Evolutionary conservation across 352 stramenopile genomes (phyloP).

Genomic region (Phytophthora colocasiae): DNA sequence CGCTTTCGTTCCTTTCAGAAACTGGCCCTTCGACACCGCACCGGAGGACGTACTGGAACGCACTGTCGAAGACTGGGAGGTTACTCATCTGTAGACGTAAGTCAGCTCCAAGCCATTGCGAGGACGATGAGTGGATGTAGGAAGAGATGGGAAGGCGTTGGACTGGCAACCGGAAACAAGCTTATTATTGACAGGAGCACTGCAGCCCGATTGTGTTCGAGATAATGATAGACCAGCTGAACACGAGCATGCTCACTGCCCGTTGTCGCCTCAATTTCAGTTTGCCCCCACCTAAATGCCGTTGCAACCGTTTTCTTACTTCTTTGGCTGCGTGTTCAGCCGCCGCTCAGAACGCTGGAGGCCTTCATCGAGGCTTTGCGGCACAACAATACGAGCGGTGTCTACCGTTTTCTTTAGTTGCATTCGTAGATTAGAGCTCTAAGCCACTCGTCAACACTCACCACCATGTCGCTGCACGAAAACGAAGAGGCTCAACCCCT

Average conservation of each 20-base stretch:
- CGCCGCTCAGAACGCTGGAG: conserved; percentile 28
- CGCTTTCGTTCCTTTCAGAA: conserved; percentile 43
- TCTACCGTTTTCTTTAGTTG: conserved; percentile 12
- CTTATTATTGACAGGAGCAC: conserved; percentile 5
- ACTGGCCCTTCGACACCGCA: conserved; percentile 81
- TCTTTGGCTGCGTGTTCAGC: conserved; percentile 21
- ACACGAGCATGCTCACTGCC: conserved; percentile 12
- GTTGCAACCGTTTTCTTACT: conserved; percentile 28
- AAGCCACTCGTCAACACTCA: conserved; percentile 1
- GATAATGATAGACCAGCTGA: conserved; percentile 45
- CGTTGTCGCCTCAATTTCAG: conserved; percentile 26
- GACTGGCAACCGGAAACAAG: neutral
- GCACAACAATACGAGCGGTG: conserved; percentile 23
- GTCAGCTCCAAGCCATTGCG: conserved; percentile 8
- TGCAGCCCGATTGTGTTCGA: conserved; percentile 16
- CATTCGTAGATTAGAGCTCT: conserved; percentile 24
- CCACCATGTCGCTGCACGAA: conserved; percentile 47
- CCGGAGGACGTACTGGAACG: conserved; percentile 83
- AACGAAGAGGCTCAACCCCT: conserved; percentile 57
- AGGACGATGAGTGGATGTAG: conserved; percentile 20
- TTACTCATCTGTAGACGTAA: conserved; percentile 63
- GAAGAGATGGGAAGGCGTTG: neutral
- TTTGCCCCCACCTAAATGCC: conserved; percentile 17
- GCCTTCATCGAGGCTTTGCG: conserved; percentile 27
- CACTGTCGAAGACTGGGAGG: conserved; percentile 81